Percentiles rank a stretch among this genome's conserved stretches.
phyloP scores from a whole-genome alignment of 495 filamentous ascomycete species.

The Tricharina praecox region DNA sequence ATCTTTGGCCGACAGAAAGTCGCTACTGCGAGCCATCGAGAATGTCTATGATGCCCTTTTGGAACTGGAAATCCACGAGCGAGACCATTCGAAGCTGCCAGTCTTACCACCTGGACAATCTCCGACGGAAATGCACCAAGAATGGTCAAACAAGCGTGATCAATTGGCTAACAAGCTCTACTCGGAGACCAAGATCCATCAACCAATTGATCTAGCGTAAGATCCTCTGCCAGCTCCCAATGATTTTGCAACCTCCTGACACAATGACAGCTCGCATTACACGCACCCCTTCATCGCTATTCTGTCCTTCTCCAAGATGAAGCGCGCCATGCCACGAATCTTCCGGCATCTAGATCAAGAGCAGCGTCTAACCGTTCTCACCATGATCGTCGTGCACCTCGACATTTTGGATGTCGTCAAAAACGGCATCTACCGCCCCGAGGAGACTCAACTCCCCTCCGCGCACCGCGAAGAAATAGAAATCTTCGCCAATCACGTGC shows the following conservation, averaged over 20 bases:
- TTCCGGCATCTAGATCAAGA: slow-evolving; percentile 85
- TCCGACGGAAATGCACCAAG: slow-evolving; percentile 41
- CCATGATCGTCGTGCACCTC: slow-evolving; percentile 88
- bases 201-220: slow-evolving; percentile 48
- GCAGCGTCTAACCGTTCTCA: slow-evolving; percentile 83
- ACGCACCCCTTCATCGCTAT: slow-evolving; percentile 95
- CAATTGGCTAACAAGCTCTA: slow-evolving; percentile 66
- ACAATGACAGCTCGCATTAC: slow-evolving; percentile 30
- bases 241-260: slow-evolving; percentile 13
- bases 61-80: slow-evolving; percentile 83
- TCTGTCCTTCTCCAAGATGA: slow-evolving; percentile 85
- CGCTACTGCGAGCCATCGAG: slow-evolving; percentile 69
- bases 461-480: slow-evolving; percentile 78
- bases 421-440: slow-evolving; percentile 46
- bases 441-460: slow-evolving; percentile 49
- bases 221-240: slow-evolving; percentile 28
- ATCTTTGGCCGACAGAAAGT: slow-evolving; percentile 47
- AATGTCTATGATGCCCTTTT: slow-evolving; percentile 71
- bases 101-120: slow-evolving; percentile 26
- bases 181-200: slow-evolving; percentile 71
- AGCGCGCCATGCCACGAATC: slow-evolving; percentile 82
- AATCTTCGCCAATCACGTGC: slow-evolving; percentile 68
- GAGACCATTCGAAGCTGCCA: slow-evolving; percentile 46
- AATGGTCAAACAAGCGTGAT: slow-evolving; percentile 56
- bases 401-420: slow-evolving; percentile 82